Conservation (phyloP, 805 yeast species). For the Aciculoconidium aculeatum region DNA sequence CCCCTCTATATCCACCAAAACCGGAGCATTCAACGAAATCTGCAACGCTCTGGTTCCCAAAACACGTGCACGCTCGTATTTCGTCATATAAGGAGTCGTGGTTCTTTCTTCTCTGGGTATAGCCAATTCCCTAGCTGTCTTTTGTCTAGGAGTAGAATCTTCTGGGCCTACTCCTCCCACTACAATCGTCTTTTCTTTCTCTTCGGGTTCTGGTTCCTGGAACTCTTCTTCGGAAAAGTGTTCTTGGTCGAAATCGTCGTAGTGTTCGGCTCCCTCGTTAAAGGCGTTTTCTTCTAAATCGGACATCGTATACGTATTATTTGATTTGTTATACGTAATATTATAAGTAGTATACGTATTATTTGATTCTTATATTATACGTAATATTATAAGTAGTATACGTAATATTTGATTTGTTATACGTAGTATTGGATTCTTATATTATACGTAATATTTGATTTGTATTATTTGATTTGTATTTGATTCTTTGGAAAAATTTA, state of each 20-base stretch:
- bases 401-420: slow-evolving; percentile 1
- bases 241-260: slow-evolving; percentile 80
- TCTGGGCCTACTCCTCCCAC: slow-evolving; percentile 64
- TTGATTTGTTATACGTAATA: background rate
- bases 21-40: slow-evolving; percentile 98
- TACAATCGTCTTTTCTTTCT: slow-evolving; percentile 68
- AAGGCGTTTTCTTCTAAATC: slow-evolving; percentile 45
- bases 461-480: background rate
- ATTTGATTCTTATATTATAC: background rate
- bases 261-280: slow-evolving; percentile 65
- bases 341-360: background rate
- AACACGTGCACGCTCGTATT: slow-evolving; percentile 96
- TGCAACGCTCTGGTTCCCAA: slow-evolving; percentile 97
- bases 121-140: slow-evolving; percentile 73
- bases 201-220: slow-evolving; percentile 41
- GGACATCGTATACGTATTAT: slow-evolving; percentile 24
- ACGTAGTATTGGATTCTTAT: background rate
- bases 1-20: slow-evolving; percentile 95
- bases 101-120: slow-evolving; percentile 84
- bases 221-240: slow-evolving; percentile 73
- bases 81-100: slow-evolving; percentile 98
- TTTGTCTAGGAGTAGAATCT: slow-evolving; percentile 44
- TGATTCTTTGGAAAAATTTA: slow-evolving; percentile 2
- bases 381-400: background rate
- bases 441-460: slow-evolving; percentile 1